Base-by-base conservation (phyloP, 2,329 filamentous ascomycete species). In the Remersonia thermophila region DNA sequence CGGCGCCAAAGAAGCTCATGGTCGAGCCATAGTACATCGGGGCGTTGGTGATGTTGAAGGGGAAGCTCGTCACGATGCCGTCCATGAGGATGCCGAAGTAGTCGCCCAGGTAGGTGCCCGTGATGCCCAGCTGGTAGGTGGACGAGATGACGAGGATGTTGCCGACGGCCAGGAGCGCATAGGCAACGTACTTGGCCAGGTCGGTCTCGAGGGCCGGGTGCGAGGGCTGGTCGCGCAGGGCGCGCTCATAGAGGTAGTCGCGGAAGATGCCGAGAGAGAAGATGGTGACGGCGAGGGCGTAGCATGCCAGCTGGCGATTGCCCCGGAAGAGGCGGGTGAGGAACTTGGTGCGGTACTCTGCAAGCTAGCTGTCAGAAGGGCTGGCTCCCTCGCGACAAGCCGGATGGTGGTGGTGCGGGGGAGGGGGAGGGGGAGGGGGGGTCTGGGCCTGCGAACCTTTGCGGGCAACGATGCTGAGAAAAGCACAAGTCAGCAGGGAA, bases 41-140 rank as follows among this genome's bases (percentile, higher is more conserved):
- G 35, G 85, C 81, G 47, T 77, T 74, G 37, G 80, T 87, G 42
- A 96, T 71, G 60, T 83, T 96, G 71, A 98, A 98, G 2, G 91
- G 91, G 57, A 98, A 98, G 11, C 83, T 81, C 10, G 86, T 93
- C 35, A 98, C 87, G 52, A 89, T 89, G 48, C 80, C 66, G 56
- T 96, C 89, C 86, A 95, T 93, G 47, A 98, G 69, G 57, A 96
- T 95, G 49, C 91, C 91, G 56, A 96, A 98, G 69, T 98, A 98
- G 66, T 98, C 91, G 50, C 91, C 91, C 26, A 98, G 69, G 57
- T 95, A 98, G 27, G 91, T 98, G 44, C 91, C 91, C 1, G 86
- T 95, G 52, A 98, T 76, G 39, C 91, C 91, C 28, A 98, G 76
- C 25, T 79, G 82, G 77, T 78, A 95, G 62, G 93, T 96, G 42